Base-by-base conservation (phyloP, 495 filamentous ascomycete genomes). In the Physcia stellaris region DNA sequence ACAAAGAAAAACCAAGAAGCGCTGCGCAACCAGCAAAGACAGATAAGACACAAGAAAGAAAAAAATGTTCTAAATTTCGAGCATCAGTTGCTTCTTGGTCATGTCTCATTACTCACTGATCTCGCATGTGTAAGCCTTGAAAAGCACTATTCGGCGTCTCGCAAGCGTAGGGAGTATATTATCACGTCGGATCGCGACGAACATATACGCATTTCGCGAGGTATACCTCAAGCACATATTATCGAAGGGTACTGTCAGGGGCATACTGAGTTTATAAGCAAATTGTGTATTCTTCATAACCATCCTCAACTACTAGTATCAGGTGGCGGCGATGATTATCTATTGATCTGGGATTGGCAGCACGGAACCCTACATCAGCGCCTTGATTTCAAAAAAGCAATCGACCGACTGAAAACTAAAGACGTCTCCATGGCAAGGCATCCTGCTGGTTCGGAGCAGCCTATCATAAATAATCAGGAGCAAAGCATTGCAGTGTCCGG, bases 131-230 rank as follows among this genome's bases (percentile, higher is more conserved):
- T 68, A 4, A 54, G 58, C 16, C 18, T 55, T 2, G 22, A 32
- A 9, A 9, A 19, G 1, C 16, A 7, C 17, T 3, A 24, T 7
- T 12, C 41, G 46, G n/a, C 37, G 50, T 4, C 20, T 47, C 3
- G 41, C 35, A 15, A 26, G 12, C 53, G 54, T 3, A 61, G 73
- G 36, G 63, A 56, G 29, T 94, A 88, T 54, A 80, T 96, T 44
- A 53, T 98, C 45, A 93, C 86, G 6, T 80, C 78, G 15, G 90
- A 98, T 61, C 76, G 90, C 39, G 90, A 98, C 63, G 90, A 98
- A 64, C 92, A 96, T 54, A 94, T 98, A 49, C 85, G 90, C 37
- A 67, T 98, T 6, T 90, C 88, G 19, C 70, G 90, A 40, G 82
- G 77, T 3, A 62, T 75, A 15, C 86, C 87, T 5, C 84, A 96